Conservation (phyloP, 2,329 filamentous ascomycete genomes). For the Trichoderma citrinoviride region DNA sequence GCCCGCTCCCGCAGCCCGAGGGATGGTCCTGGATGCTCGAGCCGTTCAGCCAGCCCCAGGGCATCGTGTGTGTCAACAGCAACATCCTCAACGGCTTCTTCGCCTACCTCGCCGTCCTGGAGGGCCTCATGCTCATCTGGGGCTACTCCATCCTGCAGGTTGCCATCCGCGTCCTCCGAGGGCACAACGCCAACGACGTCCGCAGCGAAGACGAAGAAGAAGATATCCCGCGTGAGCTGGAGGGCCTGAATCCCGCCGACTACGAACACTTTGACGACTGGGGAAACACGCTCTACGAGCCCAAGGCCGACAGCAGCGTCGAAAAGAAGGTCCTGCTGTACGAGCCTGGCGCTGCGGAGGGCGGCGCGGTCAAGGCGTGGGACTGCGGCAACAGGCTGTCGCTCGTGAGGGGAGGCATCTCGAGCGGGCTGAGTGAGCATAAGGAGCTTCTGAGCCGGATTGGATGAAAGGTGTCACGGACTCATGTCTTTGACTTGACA, state of each 20-base stretch:
- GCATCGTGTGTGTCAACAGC: conserved; percentile 77
- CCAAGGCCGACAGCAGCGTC: conserved; percentile 29
- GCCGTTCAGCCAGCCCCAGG: conserved; percentile 68
- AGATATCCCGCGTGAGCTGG: conserved; percentile 26
- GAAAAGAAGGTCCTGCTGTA: conserved; percentile 60
- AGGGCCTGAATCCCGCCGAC: conserved; percentile 36
- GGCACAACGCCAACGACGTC: conserved; percentile 75
- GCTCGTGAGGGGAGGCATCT: conserved; percentile 45
- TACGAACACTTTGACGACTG: conserved; percentile 34
- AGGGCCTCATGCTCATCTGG: conserved; percentile 81
- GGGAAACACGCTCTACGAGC: conserved; percentile 37
- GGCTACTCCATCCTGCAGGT: conserved; percentile 85
- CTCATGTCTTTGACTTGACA: too few relatives aligned
- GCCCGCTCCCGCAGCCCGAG: conserved; percentile 50
- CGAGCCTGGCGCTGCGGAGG: conserved; percentile 48
- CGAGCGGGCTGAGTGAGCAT: conserved; percentile 62
- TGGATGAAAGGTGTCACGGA: conserved; percentile 53
- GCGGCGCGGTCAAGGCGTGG: conserved; percentile 63
- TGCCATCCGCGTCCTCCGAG: conserved; percentile 72
- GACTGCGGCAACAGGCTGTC: conserved; percentile 50
- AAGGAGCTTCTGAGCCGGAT: conserved; percentile 79
- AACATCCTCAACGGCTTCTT: conserved; percentile 75
- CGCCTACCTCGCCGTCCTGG: conserved; percentile 69
- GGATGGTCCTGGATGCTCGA: conserved; percentile 64
- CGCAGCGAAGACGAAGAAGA: conserved; percentile 70